Base-by-base conservation (phyloP, 495 filamentous ascomycete genomes). In the Podospora fimiseda region DNA sequence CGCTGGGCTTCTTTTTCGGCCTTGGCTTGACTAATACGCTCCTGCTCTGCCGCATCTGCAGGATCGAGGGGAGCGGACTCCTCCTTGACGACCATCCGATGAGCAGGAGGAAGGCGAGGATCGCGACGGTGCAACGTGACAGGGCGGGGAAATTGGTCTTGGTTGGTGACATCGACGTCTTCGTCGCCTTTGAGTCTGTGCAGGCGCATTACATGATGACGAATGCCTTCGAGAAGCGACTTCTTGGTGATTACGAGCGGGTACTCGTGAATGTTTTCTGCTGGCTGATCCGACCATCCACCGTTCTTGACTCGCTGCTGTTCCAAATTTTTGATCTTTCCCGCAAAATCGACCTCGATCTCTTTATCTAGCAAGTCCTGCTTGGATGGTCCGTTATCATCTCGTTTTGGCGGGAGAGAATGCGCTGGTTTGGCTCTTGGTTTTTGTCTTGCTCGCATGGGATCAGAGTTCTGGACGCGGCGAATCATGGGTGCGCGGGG, bases 51-150 rank as follows among this genome's bases (percentile, higher is more conserved):
- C 52, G 92, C 87, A 73, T 80, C 66, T 59, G 67, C 73, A 50
- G 58, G 64, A 15, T 64, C 63, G 19, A 55, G 53, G 37, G 76
- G 74, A 5, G 70, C 73, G 22, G 82, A 74, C 43, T 78, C 75
- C 48, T 84, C 80, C 55, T 78, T 77, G 52, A 83, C 74, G 9
- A 68, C 69, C 22, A 71, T 71, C 23, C 73, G 74, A 9, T 78
- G 72, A 13, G 76, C 73, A 5, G 82, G 76, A 39, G 83, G 80
- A 49, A 86, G 78, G 43, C 86, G 79, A n/a, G 92, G 90, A 64
- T 95, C 90, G 8, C 92, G 85, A 33, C 93, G 85, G 66, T 96
- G 90, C 41, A 97, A 70, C 15, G 88, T 79, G 15, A 98, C 86
- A 1, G 93, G 93, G 39, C 89, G 80, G 9, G 86, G 86, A 60